Percentiles rank a stretch among this genome's conserved stretches.
phyloP scores from a whole-genome alignment of 345 rosid genomes.

The Cardamine occulta region DNA sequence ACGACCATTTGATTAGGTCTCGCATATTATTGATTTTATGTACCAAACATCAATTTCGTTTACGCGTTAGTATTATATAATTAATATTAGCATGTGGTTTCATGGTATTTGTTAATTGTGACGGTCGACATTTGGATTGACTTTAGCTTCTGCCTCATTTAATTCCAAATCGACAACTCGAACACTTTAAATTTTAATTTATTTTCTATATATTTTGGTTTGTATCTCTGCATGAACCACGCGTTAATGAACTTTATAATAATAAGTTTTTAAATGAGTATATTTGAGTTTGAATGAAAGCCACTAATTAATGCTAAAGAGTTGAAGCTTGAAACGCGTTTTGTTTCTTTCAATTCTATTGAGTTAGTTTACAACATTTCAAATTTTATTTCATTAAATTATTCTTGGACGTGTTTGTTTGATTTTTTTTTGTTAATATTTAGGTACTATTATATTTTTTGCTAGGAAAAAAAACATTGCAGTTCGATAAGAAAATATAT shows the following conservation, averaged over 20 bases:
- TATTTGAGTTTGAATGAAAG: not conserved
- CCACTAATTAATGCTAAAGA: not conserved
- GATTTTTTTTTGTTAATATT: not conserved
- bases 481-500: too few relatives aligned
- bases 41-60: slow-evolving; percentile 2
- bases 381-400: not conserved
- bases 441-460: too few relatives aligned
- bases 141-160: slow-evolving; percentile 9
- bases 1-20: slow-evolving; percentile 9
- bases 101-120: slow-evolving; percentile 19
- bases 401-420: not conserved
- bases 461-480: not conserved
- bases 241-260: slow-evolving; percentile 10
- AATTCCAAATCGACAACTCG: slow-evolving; percentile 19
- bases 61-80: slow-evolving; percentile 4
- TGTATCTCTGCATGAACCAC: slow-evolving; percentile 33
- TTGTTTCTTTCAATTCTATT: not conserved
- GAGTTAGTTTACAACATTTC: not conserved
- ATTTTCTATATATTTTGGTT: not conserved
- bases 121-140: slow-evolving; percentile 42
- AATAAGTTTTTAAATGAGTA: not conserved
- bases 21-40: not conserved
- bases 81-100: slow-evolving; percentile 12
- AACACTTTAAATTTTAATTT: not conserved
- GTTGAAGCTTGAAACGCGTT: slow-evolving; percentile 20